These are phyloP conservation scores for Huntiella abstrusa DNA, from an alignment of 2,329 filamentous ascomycete genomes.

Conservation along the genomic window DNA sequence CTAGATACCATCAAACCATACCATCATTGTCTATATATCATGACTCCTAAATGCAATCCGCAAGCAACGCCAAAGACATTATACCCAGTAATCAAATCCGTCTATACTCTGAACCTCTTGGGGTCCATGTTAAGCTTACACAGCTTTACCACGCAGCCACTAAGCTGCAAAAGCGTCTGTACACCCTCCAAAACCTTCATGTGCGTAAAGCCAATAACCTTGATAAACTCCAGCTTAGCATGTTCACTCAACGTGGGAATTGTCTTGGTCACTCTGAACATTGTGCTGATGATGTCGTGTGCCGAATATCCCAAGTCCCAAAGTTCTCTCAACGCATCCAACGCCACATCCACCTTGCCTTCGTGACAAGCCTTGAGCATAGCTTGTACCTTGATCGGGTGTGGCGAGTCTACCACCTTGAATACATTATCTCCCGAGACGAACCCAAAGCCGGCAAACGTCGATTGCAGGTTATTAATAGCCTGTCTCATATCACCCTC, in stretches of 20 bases:
- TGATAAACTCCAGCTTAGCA: conserved; percentile 91
- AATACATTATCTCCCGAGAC: conserved; percentile 98
- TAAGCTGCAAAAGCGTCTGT: conserved; percentile 83
- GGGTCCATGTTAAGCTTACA: conserved; percentile 96
- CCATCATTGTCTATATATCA: not conserved
- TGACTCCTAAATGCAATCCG: not conserved
- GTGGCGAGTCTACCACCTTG: conserved; percentile 88
- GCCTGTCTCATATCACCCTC: conserved; percentile 98
- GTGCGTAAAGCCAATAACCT: conserved; percentile 96
- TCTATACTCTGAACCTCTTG: conserved; percentile 44
- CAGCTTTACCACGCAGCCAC: conserved; percentile 75
- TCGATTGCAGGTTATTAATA: conserved; percentile 95
- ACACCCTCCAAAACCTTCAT: conserved; percentile 99
- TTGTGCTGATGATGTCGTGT: conserved; percentile 96
- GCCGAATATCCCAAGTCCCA: conserved; percentile 96
- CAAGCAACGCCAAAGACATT: no score
- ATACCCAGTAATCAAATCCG: not conserved
- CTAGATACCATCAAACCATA: not conserved
- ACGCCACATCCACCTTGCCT: conserved; percentile 68
- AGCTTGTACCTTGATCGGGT: conserved; percentile 94
- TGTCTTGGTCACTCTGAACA: conserved; percentile 97
- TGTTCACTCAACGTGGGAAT: conserved; percentile 85
- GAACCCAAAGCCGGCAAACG: conserved; percentile 81
- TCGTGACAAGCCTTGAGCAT: conserved; percentile 98
- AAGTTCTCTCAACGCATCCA: conserved; percentile 73